These are phyloP conservation scores for Ascochyta pisi DNA, from an alignment of 2,329 filamentous ascomycete species.

Conservation along the genomic window DNA sequence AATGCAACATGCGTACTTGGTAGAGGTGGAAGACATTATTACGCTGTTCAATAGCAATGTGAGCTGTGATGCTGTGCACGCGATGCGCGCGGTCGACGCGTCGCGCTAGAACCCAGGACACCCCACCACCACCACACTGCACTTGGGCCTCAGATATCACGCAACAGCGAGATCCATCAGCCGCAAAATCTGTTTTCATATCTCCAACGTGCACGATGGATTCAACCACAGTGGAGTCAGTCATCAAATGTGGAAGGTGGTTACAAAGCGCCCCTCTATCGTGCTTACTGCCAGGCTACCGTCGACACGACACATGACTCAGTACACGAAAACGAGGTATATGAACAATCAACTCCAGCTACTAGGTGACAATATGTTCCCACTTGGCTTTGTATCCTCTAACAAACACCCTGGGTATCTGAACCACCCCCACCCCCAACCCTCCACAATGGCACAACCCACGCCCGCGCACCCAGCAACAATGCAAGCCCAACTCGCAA, in stretches of 20 bases:
- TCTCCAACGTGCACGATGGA: not conserved
- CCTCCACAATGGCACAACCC: conserved; percentile 24
- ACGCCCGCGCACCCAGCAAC: conserved; percentile 23
- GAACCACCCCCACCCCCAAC: too few species aligned
- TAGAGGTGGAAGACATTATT: conserved; percentile 31
- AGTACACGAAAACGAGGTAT: conserved; percentile 4
- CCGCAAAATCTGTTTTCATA: too few species aligned
- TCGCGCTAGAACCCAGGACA: conserved; percentile 13
- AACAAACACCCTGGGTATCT: too few species aligned
- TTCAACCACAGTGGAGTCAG: not conserved
- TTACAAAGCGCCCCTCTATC: not conserved
- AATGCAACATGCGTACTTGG: conserved; percentile 29
- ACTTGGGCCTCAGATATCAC: not conserved
- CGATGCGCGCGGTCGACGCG: conserved; percentile 37
- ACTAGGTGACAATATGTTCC: not conserved
- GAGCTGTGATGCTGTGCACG: conserved; percentile 15
- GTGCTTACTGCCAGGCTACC: conserved; percentile 6
- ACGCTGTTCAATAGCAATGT: conserved; percentile 17
- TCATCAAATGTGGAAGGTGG: conserved; percentile 15
- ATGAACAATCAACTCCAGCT: not conserved
- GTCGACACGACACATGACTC: not conserved
- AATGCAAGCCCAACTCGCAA: conserved; percentile 17
- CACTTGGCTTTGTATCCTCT: not conserved
- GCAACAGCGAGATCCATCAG: too few species aligned
- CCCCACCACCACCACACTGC: not conserved